These are phyloP conservation scores for Starmerella bombicola DNA, from an alignment of 805 yeast genomes.

Conservation along the genomic window DNA sequence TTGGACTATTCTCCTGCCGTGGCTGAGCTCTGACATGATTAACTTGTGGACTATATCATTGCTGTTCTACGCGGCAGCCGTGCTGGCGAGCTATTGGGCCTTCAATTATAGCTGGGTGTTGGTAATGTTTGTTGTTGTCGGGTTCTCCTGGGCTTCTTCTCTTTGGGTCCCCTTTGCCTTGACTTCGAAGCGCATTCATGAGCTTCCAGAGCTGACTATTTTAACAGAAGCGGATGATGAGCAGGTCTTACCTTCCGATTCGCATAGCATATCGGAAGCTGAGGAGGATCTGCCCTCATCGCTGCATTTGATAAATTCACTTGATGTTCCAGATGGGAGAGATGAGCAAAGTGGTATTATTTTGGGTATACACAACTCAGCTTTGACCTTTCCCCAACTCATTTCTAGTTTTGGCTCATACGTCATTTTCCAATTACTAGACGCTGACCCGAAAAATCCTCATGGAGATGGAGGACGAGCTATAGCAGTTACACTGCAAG, in stretches of 20 bases:
- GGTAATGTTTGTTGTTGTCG: constrained; percentile 39
- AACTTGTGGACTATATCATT: constrained; percentile 42
- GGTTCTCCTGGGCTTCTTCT: constrained; percentile 54
- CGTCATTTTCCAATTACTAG: constrained; percentile 27
- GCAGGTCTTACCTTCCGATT: background rate
- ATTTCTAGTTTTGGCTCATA: constrained; percentile 32
- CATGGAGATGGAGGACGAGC: constrained; percentile 29
- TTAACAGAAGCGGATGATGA: constrained; percentile 11
- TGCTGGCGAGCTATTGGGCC: constrained; percentile 38
- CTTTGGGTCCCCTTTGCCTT: constrained; percentile 57
- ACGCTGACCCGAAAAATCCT: constrained; percentile 17
- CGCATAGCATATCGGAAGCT: background rate
- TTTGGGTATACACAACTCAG: constrained; percentile 32
- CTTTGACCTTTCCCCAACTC: constrained; percentile 32
- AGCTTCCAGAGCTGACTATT: constrained; percentile 17
- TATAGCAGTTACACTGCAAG: constrained; percentile 29
- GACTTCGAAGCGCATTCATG: constrained; percentile 37
- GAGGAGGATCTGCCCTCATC: background rate
- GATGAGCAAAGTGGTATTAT: constrained; percentile 29
- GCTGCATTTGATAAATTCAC: background rate
- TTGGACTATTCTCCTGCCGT: constrained; percentile 16
- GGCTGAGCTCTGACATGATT: constrained; percentile 14
- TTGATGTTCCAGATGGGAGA: constrained; percentile 6
- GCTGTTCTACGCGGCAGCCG: constrained; percentile 38
- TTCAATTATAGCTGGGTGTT: constrained; percentile 35